Base-by-base conservation (phyloP, 306 rosid genomes). In the Castanea crenata region DNA sequence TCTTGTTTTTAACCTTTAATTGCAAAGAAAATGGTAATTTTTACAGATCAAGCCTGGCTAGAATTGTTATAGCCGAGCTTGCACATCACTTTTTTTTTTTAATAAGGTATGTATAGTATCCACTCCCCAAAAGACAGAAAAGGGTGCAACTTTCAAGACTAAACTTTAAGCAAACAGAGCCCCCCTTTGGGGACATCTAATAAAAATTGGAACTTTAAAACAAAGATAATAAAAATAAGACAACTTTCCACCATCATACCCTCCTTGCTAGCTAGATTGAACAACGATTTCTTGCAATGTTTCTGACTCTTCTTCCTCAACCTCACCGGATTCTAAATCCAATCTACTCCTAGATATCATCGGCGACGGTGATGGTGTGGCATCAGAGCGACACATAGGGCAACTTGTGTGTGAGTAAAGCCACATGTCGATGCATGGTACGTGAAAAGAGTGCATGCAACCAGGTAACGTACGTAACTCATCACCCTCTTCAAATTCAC, bases 351-450 rank as follows among this genome's bases (percentile, higher is more conserved):
- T n/a, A 23, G 7, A 19, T 3, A 21, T 6, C 13, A 5, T 18
- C 4, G 83, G 34, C 44, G 80, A 55, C 0, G 84, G 84, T 2
- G 81, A 55, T 0, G 84, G 84, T 1, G 80, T 55, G 44, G 89
- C 86, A 8, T 46, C 69, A 58, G 90, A 83, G 0, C 92, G 88
- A 51, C 94, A 93, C 5, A 90, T 49, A 1, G 92, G 97, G 52
- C 97, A 93, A 69, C 78, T 89, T 3, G 82, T 68, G 41, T 89
- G 92, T 0, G 83, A 89, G 64, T 49, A n/a, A 4, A 93, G 91
- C 96, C 97, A 93, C 89, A 38, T 76, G 35, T 93, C 97, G 4
- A 93, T 89, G 79, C 94, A 93, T 1, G 85, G 8, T 0, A 77
- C 86, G 21, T 93, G 97, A 64, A 89, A 93, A 13, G 87, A 79